Conservation (phyloP, 2,329 filamentous ascomycete species). For the Aspergillus brasiliensis region DNA sequence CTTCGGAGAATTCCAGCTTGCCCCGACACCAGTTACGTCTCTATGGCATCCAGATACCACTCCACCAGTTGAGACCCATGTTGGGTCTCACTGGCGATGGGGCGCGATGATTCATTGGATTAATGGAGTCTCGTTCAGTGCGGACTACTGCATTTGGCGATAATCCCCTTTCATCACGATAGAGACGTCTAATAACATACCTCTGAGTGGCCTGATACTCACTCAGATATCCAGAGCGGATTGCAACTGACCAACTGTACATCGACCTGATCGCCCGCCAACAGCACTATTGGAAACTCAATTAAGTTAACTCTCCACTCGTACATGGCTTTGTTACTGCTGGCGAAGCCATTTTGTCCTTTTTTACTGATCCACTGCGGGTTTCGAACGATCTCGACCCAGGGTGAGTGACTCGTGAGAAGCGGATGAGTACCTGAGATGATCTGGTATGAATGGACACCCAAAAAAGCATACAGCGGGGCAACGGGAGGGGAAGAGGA, state of each 20-base stretch:
- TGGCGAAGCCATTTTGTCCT: background rate
- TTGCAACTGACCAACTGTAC: background rate
- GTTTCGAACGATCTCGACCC: constrained; percentile 1
- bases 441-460: background rate
- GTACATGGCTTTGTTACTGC: background rate
- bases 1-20: background rate
- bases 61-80: background rate
- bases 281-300: background rate
- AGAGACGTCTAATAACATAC: background rate
- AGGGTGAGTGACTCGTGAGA: background rate
- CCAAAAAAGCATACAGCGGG: background rate
- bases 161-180: background rate
- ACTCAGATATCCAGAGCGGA: background rate
- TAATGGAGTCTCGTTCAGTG: background rate
- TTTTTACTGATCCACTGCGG: constrained; percentile 6
- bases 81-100: background rate
- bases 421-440: background rate
- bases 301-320: background rate
- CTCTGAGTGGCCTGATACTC: background rate
- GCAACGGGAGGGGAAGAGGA: background rate
- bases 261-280: background rate
- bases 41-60: background rate
- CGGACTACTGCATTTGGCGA: background rate
- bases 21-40: background rate
- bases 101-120: background rate